A percentile compares a stretch with the other conserved stretches of the same genome.
Conservation (phyloP, 495 filamentous ascomycete species). For the Tetracladium setigerum region DNA sequence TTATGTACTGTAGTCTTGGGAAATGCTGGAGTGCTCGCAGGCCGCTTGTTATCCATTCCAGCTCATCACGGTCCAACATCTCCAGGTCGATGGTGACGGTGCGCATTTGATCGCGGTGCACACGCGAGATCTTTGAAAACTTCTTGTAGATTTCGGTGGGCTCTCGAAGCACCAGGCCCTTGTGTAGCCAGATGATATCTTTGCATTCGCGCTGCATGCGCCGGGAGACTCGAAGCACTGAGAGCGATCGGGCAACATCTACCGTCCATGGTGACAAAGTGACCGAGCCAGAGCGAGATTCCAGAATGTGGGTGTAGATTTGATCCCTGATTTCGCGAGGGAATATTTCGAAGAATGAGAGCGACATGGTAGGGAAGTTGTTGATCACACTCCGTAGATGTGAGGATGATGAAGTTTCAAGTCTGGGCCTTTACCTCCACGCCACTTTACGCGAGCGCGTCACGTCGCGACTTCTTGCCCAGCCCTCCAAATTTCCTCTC, state of each 20-base stretch:
- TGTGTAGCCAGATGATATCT: conserved; percentile 19
- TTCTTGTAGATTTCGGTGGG: conserved; percentile 7
- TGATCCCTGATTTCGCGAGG: conserved; percentile 22
- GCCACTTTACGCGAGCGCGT: conserved; percentile 22
- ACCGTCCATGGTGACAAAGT: conserved; percentile 18
- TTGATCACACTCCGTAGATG: background rate
- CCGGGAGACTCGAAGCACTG: conserved; percentile 17
- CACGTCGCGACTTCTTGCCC: conserved; percentile 12
- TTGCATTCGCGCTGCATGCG: conserved; percentile 21
- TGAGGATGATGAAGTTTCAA: background rate
- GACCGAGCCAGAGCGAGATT: conserved; percentile 10
- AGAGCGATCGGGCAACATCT: conserved; percentile 17
- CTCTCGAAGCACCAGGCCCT: conserved; percentile 10
- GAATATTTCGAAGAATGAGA: conserved; percentile 11
- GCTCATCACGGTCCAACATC: conserved; percentile 20
- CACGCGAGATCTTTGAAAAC: too few species aligned
- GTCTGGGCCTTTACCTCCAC: background rate
- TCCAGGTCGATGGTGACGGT: conserved; percentile 13
- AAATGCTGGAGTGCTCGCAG: conserved; percentile 7
- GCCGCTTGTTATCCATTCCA: conserved; percentile 17
- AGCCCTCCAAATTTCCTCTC: conserved; percentile 7
- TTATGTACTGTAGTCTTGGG: conserved; percentile 11
- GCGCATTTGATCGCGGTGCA: background rate
- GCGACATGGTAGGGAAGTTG: conserved; percentile 3
- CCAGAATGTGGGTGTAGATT: conserved; percentile 18